Evolutionary conservation across 208 protist species (phyloP), one percentile per base, ranked within the genome.

Genomic region (Strigomonas culicis): DNA sequence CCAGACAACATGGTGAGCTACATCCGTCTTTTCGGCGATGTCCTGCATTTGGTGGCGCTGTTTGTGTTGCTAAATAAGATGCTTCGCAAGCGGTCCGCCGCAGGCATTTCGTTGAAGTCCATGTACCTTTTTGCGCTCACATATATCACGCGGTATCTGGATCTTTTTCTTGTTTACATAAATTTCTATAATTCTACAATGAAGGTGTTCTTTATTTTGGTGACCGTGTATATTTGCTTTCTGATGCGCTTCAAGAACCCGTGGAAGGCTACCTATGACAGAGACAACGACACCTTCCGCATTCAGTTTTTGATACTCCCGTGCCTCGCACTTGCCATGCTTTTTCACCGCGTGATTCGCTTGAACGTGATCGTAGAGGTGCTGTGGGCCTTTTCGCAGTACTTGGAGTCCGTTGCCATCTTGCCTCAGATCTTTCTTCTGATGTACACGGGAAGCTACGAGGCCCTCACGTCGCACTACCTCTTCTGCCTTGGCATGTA

Each of bases 351-450:
- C 22, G 47, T 21, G 11, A 51, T 70, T 21, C 76, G 74, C 11
- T 62, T 68, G n/a, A 65, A 50, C 32, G 61, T 80, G 50, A 17
- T 87, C n/a, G 61, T 87, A 22, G 88, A 98, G 68, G 59, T 98
- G 19, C 52, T 95, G 0, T 99, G 97, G 96, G 79, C 94, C 30
- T 98, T 98, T 74, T 97, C 88, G 31, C 94, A 98, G 79, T 99
- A 97, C 74, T 80, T 98, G 24, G 97, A 99, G 77, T 69, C 95
- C 17, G 95, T 99, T 1, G 95, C 97, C 3, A 97, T 99, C 66
- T 58, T 99, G 51, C 97, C 97, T 25, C 97, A 99, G 77, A 95
- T 99, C 24, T 97, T 97, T 59, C 71, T 98, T 17, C 78, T 98
- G n/a, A 88, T 97, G 75, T 90, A 97, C 78, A 97, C 88, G 4